These are phyloP conservation scores for Phallus indusiatus DNA, from an alignment of 768 basidiomycete species.

Conservation along the genomic window DNA sequence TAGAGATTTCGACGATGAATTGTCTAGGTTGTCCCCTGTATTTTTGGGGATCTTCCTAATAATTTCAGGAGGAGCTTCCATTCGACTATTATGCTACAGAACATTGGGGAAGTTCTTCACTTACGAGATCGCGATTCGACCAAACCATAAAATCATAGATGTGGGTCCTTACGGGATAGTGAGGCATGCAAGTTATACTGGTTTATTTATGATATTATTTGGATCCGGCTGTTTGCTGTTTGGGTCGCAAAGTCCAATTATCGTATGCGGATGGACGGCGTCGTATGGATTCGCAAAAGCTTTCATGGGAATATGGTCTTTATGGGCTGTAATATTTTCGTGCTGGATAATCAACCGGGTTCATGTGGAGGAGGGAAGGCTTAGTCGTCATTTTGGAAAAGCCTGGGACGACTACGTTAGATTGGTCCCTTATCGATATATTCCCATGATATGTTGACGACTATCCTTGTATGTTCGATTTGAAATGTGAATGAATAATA, in stretches of 20 bases:
- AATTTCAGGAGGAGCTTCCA: constrained; percentile 6
- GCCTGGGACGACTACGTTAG: neutral
- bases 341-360: neutral
- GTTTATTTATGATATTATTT: constrained; percentile 18
- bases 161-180: constrained; percentile 15
- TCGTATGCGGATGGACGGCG: constrained; percentile 10
- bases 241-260: constrained; percentile 13
- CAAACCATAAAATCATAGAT: constrained; percentile 14
- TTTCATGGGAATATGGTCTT: neutral
- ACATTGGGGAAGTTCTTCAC: constrained; percentile 15
- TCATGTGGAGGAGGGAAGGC: neutral
- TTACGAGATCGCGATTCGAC: constrained; percentile 15
- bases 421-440: neutral
- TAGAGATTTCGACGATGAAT: no score
- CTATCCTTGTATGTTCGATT: no score
- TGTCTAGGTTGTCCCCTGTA: no score
- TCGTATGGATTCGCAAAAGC: neutral
- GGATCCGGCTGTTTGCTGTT: constrained; percentile 5
- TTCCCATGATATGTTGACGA: neutral
- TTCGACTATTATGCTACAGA: constrained; percentile 18
- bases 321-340: neutral
- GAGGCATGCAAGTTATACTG: constrained; percentile 14
- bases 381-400: neutral
- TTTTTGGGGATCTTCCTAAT: neutral
- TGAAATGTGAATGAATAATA: no score